Evolutionary conservation across 805 yeast species (phyloP).

Genomic region (Hanseniaspora jakobsenii): DNA sequence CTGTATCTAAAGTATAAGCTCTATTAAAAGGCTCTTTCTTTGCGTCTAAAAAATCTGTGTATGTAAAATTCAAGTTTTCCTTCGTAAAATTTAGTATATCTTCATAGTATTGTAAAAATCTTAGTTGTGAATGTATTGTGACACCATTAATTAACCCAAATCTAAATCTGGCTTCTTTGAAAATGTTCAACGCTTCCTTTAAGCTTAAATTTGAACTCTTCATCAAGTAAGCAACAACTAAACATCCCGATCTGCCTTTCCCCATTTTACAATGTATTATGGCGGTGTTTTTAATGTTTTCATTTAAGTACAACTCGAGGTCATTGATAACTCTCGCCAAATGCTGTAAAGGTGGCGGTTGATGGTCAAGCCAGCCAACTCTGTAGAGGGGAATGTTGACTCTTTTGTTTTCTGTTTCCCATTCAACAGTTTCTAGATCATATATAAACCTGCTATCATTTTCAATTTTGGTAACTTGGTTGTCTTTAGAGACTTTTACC

Average conservation of each 20-base stretch:
- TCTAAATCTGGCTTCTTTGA: constrained; percentile 48
- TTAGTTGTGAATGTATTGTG: constrained; percentile 53
- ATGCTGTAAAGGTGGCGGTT: constrained; percentile 52
- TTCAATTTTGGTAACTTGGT: too few relatives aligned
- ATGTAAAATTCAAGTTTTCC: too few relatives aligned
- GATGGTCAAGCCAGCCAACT: constrained; percentile 64
- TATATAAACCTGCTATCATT: too few relatives aligned
- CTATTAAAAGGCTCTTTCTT: too few relatives aligned
- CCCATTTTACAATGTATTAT: constrained; percentile 83
- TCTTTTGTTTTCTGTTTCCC: too few relatives aligned
- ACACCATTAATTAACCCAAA: constrained; percentile 51
- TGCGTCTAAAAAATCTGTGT: too few relatives aligned
- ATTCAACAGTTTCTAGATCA: too few relatives aligned
- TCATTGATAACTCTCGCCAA: constrained; percentile 35
- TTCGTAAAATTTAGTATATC: not conserved
- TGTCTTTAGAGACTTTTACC: too few relatives aligned
- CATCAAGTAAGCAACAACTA: constrained; percentile 62
- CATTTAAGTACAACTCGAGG: constrained; percentile 34
- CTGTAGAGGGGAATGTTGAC: too few relatives aligned
- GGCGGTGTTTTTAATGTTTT: constrained; percentile 37
- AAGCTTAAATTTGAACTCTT: constrained; percentile 30
- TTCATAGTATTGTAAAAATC: constrained; percentile 53
- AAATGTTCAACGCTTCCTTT: constrained; percentile 39
- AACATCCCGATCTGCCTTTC: constrained; percentile 79
- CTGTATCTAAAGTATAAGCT: too few relatives aligned